Conservation (phyloP, 192 early-diverging fungal genomes). For the Cetraspora pellucida region DNA sequence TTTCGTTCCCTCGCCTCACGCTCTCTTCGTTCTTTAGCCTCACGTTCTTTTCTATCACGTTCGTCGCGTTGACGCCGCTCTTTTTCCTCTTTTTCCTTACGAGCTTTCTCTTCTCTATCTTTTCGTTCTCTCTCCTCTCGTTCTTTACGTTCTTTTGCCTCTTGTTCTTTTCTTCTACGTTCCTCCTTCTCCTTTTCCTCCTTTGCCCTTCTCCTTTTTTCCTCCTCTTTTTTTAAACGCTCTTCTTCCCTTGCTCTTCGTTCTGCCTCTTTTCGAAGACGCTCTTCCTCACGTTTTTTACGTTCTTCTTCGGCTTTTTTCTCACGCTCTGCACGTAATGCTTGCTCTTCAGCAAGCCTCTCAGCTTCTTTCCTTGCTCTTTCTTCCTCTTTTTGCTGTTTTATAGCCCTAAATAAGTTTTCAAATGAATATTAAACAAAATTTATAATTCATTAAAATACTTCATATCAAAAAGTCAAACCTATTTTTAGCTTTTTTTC, state of each 20-base stretch:
- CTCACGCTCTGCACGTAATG: conserved; percentile 43
- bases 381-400: conserved; percentile 75
- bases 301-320: conserved; percentile 64
- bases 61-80: conserved; percentile 45
- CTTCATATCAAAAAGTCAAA: conserved; percentile 30
- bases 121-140: conserved; percentile 42
- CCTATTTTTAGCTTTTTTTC: conserved; percentile 78
- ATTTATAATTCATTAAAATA: background rate
- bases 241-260: conserved; percentile 55
- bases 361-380: conserved; percentile 59
- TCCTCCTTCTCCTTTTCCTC: conserved; percentile 48
- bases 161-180: conserved; percentile 63
- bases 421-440: background rate
- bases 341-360: conserved; percentile 51
- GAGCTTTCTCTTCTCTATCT: conserved; percentile 42
- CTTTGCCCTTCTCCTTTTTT: conserved; percentile 41
- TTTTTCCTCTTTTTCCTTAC: conserved; percentile 46
- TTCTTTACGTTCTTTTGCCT: conserved; percentile 50
- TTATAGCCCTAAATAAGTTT: conserved; percentile 52
- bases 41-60: conserved; percentile 47
- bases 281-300: conserved; percentile 62
- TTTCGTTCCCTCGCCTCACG: conserved; percentile 54
- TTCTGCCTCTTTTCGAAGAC: conserved; percentile 60
- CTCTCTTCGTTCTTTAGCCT: conserved; percentile 57
- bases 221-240: conserved; percentile 38